Base-by-base conservation (phyloP, 2,329 filamentous ascomycete species). In the Colletotrichum truncatum region DNA sequence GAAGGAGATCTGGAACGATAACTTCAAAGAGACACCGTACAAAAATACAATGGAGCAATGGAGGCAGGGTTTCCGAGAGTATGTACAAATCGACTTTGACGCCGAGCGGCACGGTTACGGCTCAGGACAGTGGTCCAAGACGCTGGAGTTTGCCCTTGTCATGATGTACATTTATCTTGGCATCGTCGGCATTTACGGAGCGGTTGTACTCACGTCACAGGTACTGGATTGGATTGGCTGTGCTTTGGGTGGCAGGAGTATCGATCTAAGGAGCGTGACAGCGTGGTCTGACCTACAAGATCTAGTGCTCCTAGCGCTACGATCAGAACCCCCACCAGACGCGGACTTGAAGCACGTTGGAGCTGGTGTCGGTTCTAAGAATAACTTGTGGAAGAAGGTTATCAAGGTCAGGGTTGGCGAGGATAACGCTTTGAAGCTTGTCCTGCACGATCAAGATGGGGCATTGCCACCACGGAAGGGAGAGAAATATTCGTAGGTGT, bases 111-210 rank as follows among this genome's bases (percentile, higher is more conserved):
- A 58, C 55, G 55, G 55, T 30, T 58, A 49, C 43, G 55, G 55
- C 26, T 49, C 55, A 1, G 55, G 55, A 2, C 55, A 58, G 32
- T 28, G 11, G 21, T 51, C 41, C 21, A 51, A 49, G 30, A 58
- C 55, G 32, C 25, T 58, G n/a, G n/a, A 38, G n/a, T 58, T 58
- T 25, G 55, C 55, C 6, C 45, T 58, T 9, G 28, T 58, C n/a
- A 38, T 58, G 18, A 58, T 58, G 43, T 58, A 58, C 55, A 58
- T 58, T 43, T 58, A 58, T 30, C 41, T 58, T 9, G 55, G 55
- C 41, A 25, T 39, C 10, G 55, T 58, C 0, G 55, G 25, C 23
- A 21, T 51, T 18, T 58, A 58, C 34, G 55, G 55, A 32, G 10
- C 14, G 0, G 21, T 36, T 4, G 45, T 58, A 11, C 4, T 49